Base-by-base conservation (phyloP, 805 yeast species). In the Schizosaccharomyces octosporus region DNA sequence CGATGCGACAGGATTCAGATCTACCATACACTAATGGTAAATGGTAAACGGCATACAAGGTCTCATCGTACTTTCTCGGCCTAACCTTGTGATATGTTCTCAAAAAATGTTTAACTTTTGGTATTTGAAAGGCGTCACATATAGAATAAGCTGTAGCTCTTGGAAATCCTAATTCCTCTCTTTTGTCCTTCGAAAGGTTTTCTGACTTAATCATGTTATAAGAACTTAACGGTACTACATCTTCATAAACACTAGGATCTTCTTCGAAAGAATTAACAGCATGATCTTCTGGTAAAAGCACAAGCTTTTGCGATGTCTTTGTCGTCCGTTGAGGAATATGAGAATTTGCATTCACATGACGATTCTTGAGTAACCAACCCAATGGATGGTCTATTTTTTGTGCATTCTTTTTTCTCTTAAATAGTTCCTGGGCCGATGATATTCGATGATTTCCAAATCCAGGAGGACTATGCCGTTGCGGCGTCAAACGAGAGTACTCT, bases 31-130 rank as follows among this genome's bases (percentile, higher is more conserved):
- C 73, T 36, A 88, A 74, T 0, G 96, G 97, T 48, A 88, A 74
- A 43, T 87, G 78, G 67, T 87, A 89, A 0, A 95, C 95, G 9
- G 85, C 89, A 67, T 88, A 89, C 31, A 89, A 72, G 19, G 87
- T 90, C 66, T 89, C 96, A 71, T 88, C 96, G 67, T 89, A 89
- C 36, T 84, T 69, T 64, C 97, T 75, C 0, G 96, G 95, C 6
- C 86, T 79, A 1, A 88, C 94, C 66, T 83, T 82, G 71, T 89
- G 97, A 55, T 82, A 76, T 6, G 78, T 74, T 54, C 78, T 74
- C 36, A 89, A 72, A 66, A 86, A 88, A 55, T 77, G 76, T 0
- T 83, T 76, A 1, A 87, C 80, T 5, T 78, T 73, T 36, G 76
- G 75, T 61, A 89, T 71, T 66, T 84, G 77, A 67, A 89, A 82